Conservation (phyloP, 306 rosid species). For the Abrus pulchellus region DNA sequence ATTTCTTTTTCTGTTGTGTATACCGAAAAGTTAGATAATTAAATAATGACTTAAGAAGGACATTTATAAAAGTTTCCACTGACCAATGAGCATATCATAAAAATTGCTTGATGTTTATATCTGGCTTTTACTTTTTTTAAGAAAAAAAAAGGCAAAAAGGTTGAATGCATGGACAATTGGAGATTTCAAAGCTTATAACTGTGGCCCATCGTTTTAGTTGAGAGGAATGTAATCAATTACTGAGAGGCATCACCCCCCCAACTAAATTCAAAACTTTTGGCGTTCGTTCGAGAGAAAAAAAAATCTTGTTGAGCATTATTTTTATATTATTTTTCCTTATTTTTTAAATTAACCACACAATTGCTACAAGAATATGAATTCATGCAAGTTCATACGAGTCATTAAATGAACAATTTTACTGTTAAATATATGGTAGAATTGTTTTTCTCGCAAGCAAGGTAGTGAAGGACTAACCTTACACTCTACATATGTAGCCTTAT, state of each 20-base stretch:
- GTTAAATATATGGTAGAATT: background rate
- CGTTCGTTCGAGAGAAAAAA: background rate
- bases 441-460: no score
- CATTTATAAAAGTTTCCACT: background rate
- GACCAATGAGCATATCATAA: background rate
- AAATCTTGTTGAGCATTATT: no score
- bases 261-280: slow-evolving; percentile 18
- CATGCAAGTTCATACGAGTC: background rate
- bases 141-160: background rate
- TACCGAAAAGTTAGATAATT: background rate
- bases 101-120: no score
- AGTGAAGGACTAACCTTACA: background rate
- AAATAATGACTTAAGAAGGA: background rate
- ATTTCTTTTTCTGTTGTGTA: background rate
- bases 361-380: background rate
- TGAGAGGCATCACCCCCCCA: background rate
- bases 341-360: background rate
- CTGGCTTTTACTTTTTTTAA: no score
- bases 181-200: background rate
- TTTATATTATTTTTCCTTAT: background rate
- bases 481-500: background rate
- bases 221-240: slow-evolving; percentile 1
- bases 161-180: slow-evolving; percentile 28
- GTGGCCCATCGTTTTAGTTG: slow-evolving; percentile 31
- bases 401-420: background rate